Base-by-base conservation (phyloP, 2,329 filamentous ascomycete species). In the Aspergillus ibericus region DNA sequence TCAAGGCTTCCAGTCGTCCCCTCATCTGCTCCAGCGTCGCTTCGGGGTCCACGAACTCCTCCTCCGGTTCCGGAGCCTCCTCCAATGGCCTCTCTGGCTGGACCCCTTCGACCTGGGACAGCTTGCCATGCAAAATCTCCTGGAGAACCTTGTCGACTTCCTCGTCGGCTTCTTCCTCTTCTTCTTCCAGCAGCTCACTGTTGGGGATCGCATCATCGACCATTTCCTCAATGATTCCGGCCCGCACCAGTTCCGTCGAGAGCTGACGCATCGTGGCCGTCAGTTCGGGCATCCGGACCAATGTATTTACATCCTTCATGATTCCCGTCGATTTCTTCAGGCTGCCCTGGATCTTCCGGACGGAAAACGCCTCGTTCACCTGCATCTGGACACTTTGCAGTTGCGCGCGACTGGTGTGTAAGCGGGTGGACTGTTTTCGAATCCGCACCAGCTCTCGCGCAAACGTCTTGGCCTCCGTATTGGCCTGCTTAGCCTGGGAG, bases 211-310 rank as follows among this genome's bases (percentile, higher is more conserved):
- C 87, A 73, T 98, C 93, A 49, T 88, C 90, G 4, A 96, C 87
- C 90, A 98, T 97, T 80, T 99, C 95, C 81, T 98, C 93, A 60
- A 98, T 96, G 65, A 99, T 93, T 15, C 93, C 95, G 2, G 95
- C 93, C 80, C 92, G 96, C 75, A 96, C 90, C 66, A 98, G 78
- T 82, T 98, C 95, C 58, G 88, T 83, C 68, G 88, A 89, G 51
- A 98, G 80, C 75, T 96, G 91, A 63, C 87, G 83, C 93, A 98
- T 98, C 8, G 93, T 97, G 13, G 85, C 87, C 18, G 89, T 91
- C 61, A 98, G 81, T 78, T 96, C 90, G 10, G 95, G 95, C 67
- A 99, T 77, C 27, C 88, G 83, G 51, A 97, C 87, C 25, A 98
- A 82, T 15, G 83, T 85, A 75, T 98, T 98, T 59, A 99, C 92